Evolutionary conservation across 2,329 filamentous ascomycete genomes (phyloP), one percentile per base, ranked within the genome.

Genomic region (Coniosporium tulheliwenetii): DNA sequence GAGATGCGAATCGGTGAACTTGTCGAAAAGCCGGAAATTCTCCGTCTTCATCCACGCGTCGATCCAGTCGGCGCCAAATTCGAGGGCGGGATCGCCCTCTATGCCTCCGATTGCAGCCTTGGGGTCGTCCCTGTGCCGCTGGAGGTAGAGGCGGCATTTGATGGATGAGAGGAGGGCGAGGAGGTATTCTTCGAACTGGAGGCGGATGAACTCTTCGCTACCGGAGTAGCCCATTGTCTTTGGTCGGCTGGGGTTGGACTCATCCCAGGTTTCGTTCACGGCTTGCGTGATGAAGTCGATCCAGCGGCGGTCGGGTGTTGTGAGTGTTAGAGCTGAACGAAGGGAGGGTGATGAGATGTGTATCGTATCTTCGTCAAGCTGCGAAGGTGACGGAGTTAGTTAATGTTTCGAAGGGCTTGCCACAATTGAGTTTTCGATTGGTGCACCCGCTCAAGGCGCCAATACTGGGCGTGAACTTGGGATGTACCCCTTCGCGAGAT

Each of bases 111-210:
- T 64, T n/a, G 74, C 69, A 36, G 69, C 69, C 47, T 73, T 77
- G 5, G 79, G 66, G 48, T 82, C 58, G 45, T 63, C 55, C 47
- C 63, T 59, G 50, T 68, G 56, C 46, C 53, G 59, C 39, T 57
- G 58, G 40, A 62, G 54, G 48, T 65, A 68, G 32, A 61, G 51
- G 59, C 86, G 86, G 57, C 93, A 96, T 57, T 95, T 95, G 49
- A 87, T 81, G 0, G 84, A 78, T 0, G 87, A 84, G 36, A 96
- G 75, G 46, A 98, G 71, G 0, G 86, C 85, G 16, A 96, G 72
- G 5, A 98, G 73, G 55, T 98, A 98, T 53, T 95, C 87, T 61
- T 98, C 91, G 47, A 98, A 98, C 53, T 96, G 89, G 34, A 95
- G 75, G 29, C 91, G 77, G 51, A 98, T 98, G 54, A 95, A 95